These are phyloP conservation scores for Chaetomium olivaceum DNA, from an alignment of 2,329 filamentous ascomycete genomes.

Conservation along the genomic window DNA sequence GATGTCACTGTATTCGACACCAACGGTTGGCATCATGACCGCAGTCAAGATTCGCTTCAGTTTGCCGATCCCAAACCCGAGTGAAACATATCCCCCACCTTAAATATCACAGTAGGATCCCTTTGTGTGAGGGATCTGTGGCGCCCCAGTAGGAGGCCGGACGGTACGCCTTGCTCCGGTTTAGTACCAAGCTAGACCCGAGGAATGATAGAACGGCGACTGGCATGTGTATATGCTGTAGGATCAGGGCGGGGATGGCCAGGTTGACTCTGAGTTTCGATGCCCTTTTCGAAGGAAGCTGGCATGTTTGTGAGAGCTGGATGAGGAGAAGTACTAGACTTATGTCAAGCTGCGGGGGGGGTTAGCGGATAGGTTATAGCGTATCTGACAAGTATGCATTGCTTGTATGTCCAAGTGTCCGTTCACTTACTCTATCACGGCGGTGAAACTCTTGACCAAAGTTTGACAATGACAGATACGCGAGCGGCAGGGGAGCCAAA, in stretches of 20 bases:
- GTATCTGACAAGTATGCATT: background rate
- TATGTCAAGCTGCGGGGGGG: background rate
- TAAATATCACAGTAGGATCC: background rate
- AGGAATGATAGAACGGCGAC: background rate
- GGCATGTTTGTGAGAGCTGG: background rate
- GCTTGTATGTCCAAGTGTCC: background rate
- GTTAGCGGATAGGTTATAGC: background rate
- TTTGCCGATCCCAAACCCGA: background rate
- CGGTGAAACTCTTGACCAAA: too few relatives aligned
- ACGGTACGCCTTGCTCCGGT: too few relatives aligned
- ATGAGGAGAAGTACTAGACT: too few relatives aligned
- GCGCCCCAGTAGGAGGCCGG: too few relatives aligned
- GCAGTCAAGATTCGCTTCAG: conserved; percentile 75
- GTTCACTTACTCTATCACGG: too few relatives aligned
- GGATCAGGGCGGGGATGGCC: conserved; percentile 27
- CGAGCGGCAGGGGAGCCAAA: background rate
- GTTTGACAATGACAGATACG: background rate
- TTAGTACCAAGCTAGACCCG: too few relatives aligned
- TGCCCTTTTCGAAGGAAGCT: background rate
- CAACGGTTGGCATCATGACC: conserved; percentile 70
- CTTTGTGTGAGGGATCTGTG: too few relatives aligned
- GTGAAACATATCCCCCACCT: background rate
- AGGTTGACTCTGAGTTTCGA: background rate
- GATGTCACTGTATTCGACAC: conserved; percentile 68
- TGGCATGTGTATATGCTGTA: conserved; percentile 25